Base-by-base conservation (phyloP, 345 rosid genomes). In the Trapa bicornis region DNA sequence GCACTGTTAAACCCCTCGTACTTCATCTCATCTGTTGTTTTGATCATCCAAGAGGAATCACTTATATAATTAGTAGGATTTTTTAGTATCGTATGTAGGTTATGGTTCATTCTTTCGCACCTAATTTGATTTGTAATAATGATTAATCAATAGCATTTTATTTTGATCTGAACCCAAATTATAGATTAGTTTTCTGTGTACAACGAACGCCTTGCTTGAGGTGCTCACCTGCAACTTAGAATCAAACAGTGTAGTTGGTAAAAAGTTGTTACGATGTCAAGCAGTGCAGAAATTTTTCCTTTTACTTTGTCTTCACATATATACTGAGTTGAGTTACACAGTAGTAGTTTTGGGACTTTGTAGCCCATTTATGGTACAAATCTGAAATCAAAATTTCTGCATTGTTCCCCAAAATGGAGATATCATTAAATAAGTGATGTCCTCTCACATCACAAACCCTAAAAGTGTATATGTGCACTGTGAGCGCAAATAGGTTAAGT, bases 381-480 rank as follows among this genome's bases (percentile, higher is more conserved):
- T 64, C 60, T 58, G 60, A 42, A 57, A 67, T 61, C 70, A 58
- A 58, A 64, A 67, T 69, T 65, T 79, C 71, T 69, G 61, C 43
- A 63, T 37, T 71, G 73, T 74, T 56, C 77, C 82, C 75, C 37
- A 68, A 74, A 64, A 65, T 63, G 73, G 70, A 64, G 70, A 72
- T 72, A 68, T 66, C 66, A 70, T 77, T 67, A 65, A 71, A 68
- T 69, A 72, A 47, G 54, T 68, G 67, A 17, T 57, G 43, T 64
- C 65, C 71, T 62, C 66, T 64, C 75, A 70, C 78, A 76, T 58
- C 63, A 58, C 37, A 68, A 77, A 71, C 75, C 75, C 72, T 75
- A 58, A 33, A 58, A 32, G 10, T 22, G 29, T 22, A 22, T 41
- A 43, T 47, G 29, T n/a, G 14, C 68, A 71, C 73, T 69, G 72